Conservation (phyloP, 306 rosid genomes). For the Purshia tridentata region DNA sequence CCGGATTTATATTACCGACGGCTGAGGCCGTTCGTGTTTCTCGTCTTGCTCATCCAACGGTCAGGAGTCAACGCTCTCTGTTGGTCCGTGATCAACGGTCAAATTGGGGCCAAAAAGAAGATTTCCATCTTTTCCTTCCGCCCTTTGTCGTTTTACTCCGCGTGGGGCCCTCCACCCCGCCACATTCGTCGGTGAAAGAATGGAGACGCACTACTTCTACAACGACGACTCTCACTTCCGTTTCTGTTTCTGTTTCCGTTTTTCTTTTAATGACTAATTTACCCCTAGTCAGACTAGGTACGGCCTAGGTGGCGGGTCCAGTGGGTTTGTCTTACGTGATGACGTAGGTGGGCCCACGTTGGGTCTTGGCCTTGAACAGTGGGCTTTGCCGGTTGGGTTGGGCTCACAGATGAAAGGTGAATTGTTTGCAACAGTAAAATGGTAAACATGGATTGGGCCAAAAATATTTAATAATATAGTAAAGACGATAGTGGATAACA, state of each 20-base stretch:
- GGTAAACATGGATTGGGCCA: background rate
- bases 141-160: constrained; percentile 18
- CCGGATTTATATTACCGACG: constrained; percentile 31
- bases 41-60: constrained; percentile 33
- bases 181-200: constrained; percentile 34
- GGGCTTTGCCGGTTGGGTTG: background rate
- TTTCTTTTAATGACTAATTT: background rate
- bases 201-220: constrained; percentile 4
- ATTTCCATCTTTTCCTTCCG: background rate
- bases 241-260: background rate
- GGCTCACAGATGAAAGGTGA: background rate
- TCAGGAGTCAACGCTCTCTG: constrained; percentile 1
- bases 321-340: background rate
- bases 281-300: background rate
- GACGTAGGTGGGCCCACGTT: background rate
- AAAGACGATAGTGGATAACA: background rate
- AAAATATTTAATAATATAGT: too few relatives aligned
- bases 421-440: background rate
- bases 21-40: constrained; percentile 20
- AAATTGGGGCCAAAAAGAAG: background rate
- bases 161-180: constrained; percentile 39
- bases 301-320: background rate
- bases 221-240: background rate
- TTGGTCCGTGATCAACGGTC: constrained; percentile 65
- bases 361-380: background rate